Conservation (phyloP, 129 eudicot species). For the Scalesia atractyloides region DNA sequence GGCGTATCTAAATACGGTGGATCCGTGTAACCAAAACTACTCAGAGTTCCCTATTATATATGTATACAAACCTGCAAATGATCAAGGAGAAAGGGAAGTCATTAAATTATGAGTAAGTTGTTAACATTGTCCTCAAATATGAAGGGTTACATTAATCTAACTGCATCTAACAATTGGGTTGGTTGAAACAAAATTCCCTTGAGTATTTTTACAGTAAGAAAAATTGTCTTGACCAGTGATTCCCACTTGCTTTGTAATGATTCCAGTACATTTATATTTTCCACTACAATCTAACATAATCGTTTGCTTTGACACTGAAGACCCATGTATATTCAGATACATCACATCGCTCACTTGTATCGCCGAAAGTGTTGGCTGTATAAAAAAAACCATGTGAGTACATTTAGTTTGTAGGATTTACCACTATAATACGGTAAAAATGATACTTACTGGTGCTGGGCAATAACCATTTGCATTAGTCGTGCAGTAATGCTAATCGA, state of each 20-base stretch:
- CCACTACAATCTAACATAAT: conserved; percentile 43
- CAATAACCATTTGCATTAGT: conserved; percentile 7
- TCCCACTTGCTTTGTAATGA: conserved; percentile 25
- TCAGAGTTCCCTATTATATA: no score
- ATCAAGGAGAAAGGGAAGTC: no score
- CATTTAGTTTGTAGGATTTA: not conserved
- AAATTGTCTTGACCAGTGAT: conserved; percentile 21
- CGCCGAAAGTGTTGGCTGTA: conserved; percentile 20
- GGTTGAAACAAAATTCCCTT: conserved; percentile 20
- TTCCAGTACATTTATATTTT: conserved; percentile 26
- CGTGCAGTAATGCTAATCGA: conserved; percentile 45
- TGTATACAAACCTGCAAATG: no score
- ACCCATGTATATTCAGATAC: conserved; percentile 30
- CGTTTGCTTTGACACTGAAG: conserved; percentile 26
- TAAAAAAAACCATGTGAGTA: not conserved
- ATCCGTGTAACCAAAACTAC: no score
- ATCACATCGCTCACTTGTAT: conserved; percentile 37
- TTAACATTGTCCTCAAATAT: no score
- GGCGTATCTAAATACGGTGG: no score
- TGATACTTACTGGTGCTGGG: conserved; percentile 27
- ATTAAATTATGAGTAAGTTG: no score
- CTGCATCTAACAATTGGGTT: conserved; percentile 21
- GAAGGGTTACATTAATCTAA: not conserved
- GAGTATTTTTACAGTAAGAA: conserved; percentile 27
- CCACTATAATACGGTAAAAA: not conserved